A percentile compares a stretch with the other conserved stretches of the same genome.
phyloP scores from a whole-genome alignment of 176 grass and related monocot genomes.

The Cenchrus fungigraminus region DNA sequence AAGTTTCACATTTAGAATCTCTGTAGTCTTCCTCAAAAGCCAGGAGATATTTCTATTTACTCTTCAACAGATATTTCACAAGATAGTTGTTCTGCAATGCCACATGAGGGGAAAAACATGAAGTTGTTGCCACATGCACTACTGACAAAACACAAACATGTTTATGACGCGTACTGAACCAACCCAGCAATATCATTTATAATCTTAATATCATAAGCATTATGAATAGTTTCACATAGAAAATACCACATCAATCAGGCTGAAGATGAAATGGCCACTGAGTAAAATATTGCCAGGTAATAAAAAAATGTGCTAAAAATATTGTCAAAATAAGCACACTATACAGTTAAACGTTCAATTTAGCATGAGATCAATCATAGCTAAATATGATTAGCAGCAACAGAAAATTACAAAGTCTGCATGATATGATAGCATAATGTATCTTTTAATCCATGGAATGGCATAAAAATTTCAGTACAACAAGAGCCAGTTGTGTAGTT shows the following conservation, averaged over 20 bases:
- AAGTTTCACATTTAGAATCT: conserved; percentile 23
- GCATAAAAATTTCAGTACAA: background rate
- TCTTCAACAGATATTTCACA: conserved; percentile 20
- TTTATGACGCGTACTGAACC: background rate
- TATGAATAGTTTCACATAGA: background rate
- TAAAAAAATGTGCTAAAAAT: background rate
- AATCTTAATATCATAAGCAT: background rate
- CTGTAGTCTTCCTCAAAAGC: conserved; percentile 10
- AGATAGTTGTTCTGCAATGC: conserved; percentile 16
- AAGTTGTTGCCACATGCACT: background rate
- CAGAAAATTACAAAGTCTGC: background rate
- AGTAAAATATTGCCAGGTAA: conserved; percentile 10
- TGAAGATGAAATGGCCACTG: background rate
- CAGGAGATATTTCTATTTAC: background rate
- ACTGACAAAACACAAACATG: background rate
- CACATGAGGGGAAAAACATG: conserved; percentile 11
- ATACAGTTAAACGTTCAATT: background rate
- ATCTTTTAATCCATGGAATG: background rate
- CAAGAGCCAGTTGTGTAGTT: background rate
- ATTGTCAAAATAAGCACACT: background rate
- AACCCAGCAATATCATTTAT: conserved; percentile 1
- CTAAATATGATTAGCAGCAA: background rate
- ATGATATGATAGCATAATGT: background rate
- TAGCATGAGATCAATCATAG: background rate
- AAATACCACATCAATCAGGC: background rate